Evolutionary conservation across 2,329 filamentous ascomycete species (phyloP).

Genomic region (Talaromyces sp.): DNA sequence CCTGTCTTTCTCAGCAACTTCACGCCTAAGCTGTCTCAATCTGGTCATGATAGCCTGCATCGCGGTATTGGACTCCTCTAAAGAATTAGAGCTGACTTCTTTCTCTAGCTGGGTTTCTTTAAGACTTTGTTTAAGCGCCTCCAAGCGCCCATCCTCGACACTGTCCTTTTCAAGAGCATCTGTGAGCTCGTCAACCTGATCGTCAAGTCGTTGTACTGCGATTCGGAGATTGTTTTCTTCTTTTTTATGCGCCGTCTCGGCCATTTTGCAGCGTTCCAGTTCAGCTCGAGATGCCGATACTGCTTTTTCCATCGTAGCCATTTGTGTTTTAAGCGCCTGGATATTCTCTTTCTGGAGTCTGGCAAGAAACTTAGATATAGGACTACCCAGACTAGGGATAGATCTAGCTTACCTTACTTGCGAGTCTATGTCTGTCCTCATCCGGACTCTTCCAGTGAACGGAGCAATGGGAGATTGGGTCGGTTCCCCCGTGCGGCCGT

Average conservation of each 20-base stretch:
- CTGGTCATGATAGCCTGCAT: constrained; percentile 39
- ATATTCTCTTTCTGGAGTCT: constrained; percentile 45
- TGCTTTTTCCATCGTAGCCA: constrained; percentile 48
- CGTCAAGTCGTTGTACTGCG: constrained; percentile 55
- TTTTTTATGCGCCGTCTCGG: constrained; percentile 47
- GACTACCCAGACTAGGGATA: neutral
- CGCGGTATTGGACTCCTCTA: constrained; percentile 44
- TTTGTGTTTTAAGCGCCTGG: constrained; percentile 51
- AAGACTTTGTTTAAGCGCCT: constrained; percentile 55
- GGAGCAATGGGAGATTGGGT: constrained; percentile 51
- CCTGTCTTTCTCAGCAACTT: constrained; percentile 26
- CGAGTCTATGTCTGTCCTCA: constrained; percentile 69
- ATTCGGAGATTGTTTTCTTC: constrained; percentile 48
- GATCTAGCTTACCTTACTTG: constrained; percentile 51
- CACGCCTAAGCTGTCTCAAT: constrained; percentile 32
- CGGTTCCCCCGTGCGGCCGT: constrained; percentile 43
- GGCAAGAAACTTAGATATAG: constrained; percentile 5
- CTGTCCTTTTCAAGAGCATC: constrained; percentile 55
- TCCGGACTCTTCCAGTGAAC: constrained; percentile 57
- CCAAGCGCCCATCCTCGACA: constrained; percentile 62
- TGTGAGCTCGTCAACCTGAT: constrained; percentile 61
- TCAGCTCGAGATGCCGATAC: constrained; percentile 45
- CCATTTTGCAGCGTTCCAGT: constrained; percentile 46
- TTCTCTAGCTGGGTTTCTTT: constrained; percentile 50
- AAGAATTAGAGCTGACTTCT: constrained; percentile 38